Conservation (phyloP, 495 filamentous ascomycete species). For the Lepraria neglecta region DNA sequence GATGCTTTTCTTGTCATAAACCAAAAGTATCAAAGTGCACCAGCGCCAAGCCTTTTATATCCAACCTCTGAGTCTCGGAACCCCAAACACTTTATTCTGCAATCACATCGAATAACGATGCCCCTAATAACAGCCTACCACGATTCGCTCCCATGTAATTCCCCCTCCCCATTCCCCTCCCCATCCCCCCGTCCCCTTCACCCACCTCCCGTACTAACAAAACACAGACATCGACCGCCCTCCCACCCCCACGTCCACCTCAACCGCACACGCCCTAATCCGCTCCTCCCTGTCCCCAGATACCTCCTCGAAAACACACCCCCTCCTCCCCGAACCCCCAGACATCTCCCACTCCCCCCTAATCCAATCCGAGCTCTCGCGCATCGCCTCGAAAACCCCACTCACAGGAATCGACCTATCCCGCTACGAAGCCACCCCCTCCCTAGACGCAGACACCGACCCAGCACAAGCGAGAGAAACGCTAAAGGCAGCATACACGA, state of each 20-base stretch:
- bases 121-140: conserved; percentile 64
- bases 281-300: conserved; percentile 52
- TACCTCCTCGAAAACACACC: conserved; percentile 36
- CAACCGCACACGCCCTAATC: conserved; percentile 52
- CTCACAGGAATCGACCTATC: conserved; percentile 65
- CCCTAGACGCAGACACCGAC: conserved; percentile 21
- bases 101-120: conserved; percentile 38
- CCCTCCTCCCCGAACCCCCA: conserved; percentile 40
- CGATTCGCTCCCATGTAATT: conserved; percentile 78
- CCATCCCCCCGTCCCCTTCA: not conserved
- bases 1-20: no score
- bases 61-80: no score
- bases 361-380: conserved; percentile 56
- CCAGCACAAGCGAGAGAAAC: not conserved
- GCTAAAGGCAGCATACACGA: conserved; percentile 5
- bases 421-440: conserved; percentile 67
- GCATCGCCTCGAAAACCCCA: conserved; percentile 48
- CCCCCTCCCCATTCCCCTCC: conserved; percentile 1
- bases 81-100: not conserved
- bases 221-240: conserved; percentile 56
- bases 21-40: no score
- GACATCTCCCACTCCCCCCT: conserved; percentile 51
- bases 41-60: no score
- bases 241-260: conserved; percentile 57
- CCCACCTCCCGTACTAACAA: conserved; percentile 4